Conservation (phyloP, 1,139 yeast species). For the Pichia sp. region DNA sequence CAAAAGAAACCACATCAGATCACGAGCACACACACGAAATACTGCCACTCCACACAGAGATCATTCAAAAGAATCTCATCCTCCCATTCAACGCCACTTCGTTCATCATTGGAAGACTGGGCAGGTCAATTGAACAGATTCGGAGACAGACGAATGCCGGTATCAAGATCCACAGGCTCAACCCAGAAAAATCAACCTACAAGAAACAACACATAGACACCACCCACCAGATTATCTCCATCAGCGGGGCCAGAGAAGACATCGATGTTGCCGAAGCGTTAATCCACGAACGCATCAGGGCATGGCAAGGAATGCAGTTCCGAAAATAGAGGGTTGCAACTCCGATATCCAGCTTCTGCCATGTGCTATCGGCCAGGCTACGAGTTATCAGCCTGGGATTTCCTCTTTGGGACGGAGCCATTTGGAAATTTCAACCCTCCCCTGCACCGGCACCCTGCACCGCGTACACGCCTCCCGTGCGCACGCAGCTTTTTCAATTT, state of each 20-base stretch:
- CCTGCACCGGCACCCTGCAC: no score
- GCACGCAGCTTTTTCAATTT: no score
- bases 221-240: background rate
- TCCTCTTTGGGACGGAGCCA: no score
- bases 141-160: constrained; percentile 5
- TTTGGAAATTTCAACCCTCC: no score
- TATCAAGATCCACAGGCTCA: constrained; percentile 5
- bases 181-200: no score
- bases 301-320: background rate
- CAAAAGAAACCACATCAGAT: no score
- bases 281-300: background rate
- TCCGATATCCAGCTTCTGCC: background rate
- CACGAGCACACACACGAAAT: no score
- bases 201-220: background rate
- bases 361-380: no score
- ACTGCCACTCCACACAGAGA: no score
- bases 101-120: constrained; percentile 8
- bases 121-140: constrained; percentile 4
- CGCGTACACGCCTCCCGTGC: no score
- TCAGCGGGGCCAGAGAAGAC: background rate
- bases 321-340: background rate
- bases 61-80: background rate
- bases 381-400: no score
- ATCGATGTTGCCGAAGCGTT: background rate
- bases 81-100: constrained; percentile 7